Evolutionary conservation across 257 asterid genomes (phyloP).

Genomic region (Ophiorrhiza pumila): DNA sequence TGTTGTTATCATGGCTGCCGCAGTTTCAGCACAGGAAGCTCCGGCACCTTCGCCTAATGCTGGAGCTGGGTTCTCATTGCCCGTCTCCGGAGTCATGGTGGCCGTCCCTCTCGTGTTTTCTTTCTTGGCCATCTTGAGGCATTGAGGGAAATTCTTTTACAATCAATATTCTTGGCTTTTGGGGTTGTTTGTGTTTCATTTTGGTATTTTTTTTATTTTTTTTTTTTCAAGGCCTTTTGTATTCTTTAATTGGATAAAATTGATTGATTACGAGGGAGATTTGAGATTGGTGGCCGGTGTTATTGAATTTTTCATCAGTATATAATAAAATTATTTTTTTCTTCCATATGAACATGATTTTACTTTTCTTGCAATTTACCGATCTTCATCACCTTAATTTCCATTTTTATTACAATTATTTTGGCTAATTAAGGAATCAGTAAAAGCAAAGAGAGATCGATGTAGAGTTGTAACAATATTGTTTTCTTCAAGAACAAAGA

Average conservation of each 20-base stretch:
- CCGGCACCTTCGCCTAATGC: slow-evolving; percentile 34
- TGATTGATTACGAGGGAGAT: background rate
- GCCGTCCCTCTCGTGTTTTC: slow-evolving; percentile 25
- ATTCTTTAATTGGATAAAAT: background rate
- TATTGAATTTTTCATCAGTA: background rate
- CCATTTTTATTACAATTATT: no score
- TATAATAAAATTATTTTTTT: background rate
- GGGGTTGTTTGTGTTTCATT: background rate
- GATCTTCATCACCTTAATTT: no score
- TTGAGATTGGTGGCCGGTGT: background rate
- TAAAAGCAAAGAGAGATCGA: no score
- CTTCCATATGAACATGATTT: no score
- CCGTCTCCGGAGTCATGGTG: slow-evolving; percentile 26
- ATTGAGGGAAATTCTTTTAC: background rate
- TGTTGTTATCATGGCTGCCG: slow-evolving; percentile 1
- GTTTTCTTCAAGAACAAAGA: no score
- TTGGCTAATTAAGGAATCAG: no score
- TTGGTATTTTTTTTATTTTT: background rate
- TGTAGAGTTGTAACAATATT: no score
- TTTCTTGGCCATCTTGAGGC: slow-evolving; percentile 27
- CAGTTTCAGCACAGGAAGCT: slow-evolving; percentile 25
- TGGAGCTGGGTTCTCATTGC: slow-evolving; percentile 29
- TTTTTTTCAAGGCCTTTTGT: background rate
- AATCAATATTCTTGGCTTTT: no score
- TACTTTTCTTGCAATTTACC: background rate